Conservation (phyloP, 2,329 filamentous ascomycete species). For the Fusarium torulosum region DNA sequence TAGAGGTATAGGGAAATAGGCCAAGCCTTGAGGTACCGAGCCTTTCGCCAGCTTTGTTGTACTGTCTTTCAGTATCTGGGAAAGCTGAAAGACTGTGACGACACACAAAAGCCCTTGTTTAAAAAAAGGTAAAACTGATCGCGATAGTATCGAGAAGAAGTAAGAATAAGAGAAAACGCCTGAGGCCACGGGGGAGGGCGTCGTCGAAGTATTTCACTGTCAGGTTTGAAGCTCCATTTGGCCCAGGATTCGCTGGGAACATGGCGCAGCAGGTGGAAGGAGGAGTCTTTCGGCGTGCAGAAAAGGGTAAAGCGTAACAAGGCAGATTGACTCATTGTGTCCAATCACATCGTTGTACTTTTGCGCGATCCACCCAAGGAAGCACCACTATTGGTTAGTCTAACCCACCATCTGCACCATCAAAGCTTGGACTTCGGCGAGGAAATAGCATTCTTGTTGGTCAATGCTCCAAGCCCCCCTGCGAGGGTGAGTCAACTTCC, state of each 20-base stretch:
- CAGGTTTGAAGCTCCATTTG: slow-evolving; percentile 42
- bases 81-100: slow-evolving; percentile 1
- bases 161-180: slow-evolving; percentile 46
- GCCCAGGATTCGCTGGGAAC: slow-evolving; percentile 23
- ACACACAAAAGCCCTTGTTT: slow-evolving; percentile 17
- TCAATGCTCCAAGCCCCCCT: slow-evolving; percentile 45
- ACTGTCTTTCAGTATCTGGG: slow-evolving; percentile 10
- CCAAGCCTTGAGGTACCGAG: slow-evolving; percentile 34
- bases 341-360: slow-evolving; percentile 48
- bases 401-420: slow-evolving; percentile 47
- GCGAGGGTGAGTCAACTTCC: slow-evolving; percentile 51
- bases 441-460: slow-evolving; percentile 50
- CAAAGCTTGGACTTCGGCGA: slow-evolving; percentile 53
- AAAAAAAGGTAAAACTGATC: slow-evolving; percentile 9
- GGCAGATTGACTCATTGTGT: neutral
- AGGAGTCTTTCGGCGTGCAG: slow-evolving; percentile 61
- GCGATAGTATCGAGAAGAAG: slow-evolving; percentile 27
- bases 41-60: slow-evolving; percentile 37
- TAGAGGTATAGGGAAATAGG: slow-evolving; percentile 20
- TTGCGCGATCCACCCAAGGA: slow-evolving; percentile 20
- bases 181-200: slow-evolving; percentile 52
- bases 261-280: slow-evolving; percentile 51
- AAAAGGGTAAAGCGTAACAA: slow-evolving; percentile 53
- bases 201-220: slow-evolving; percentile 54
- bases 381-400: slow-evolving; percentile 46